Base-by-base conservation (phyloP, 768 basidiomycete genomes). In the Suillus clintonianus region DNA sequence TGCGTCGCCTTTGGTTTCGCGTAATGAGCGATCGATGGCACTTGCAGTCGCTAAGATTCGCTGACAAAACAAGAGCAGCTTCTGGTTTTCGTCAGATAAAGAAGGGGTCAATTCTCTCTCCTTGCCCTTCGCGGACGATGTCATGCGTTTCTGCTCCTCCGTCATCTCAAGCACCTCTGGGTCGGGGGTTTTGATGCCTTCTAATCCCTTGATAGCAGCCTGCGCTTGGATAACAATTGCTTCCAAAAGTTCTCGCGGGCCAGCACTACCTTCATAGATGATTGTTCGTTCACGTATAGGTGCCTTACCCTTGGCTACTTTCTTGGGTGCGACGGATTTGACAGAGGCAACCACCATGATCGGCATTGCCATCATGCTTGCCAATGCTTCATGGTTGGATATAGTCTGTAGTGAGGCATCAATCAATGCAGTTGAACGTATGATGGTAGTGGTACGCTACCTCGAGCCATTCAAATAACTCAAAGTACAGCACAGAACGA, bases 351-450 rank as follows among this genome's bases (percentile, higher is more conserved):
- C 85, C n/a, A 88, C 87, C 94, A 95, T 95, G 72, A 93, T 94
- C 7, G 95, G 94, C 94, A 96, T 97, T 2, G 93, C 94, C 87
- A 97, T 93, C 91, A 96, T 95, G 65, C 91, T 93, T 17, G 94
- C 94, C 45, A 97, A 78, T 6, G 94, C 91, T 80, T 97, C 96
- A 66, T 97, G 95, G 68, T 89, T 89, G 7, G 95, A 96, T 53
- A 98, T 91, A 0, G 92, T 94, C 95, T 97, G 61, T 19, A 43
- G 60, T 27, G 47, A 43, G 30, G 36, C 54, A 17, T 61, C 64
- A 62, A 68, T 59, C 54, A 64, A 60, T 15, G 47, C 47, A 55
- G 10, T 34, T 34, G 10, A n/a, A 59, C 2, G 19, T 37, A 62
- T 30, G 11, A 62, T 60, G 15, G 48, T 9, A 22, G 42, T 22